Evolutionary conservation across 345 rosid genomes (phyloP), one percentile per base, ranked within the genome.

Genomic region (Salix udensis): DNA sequence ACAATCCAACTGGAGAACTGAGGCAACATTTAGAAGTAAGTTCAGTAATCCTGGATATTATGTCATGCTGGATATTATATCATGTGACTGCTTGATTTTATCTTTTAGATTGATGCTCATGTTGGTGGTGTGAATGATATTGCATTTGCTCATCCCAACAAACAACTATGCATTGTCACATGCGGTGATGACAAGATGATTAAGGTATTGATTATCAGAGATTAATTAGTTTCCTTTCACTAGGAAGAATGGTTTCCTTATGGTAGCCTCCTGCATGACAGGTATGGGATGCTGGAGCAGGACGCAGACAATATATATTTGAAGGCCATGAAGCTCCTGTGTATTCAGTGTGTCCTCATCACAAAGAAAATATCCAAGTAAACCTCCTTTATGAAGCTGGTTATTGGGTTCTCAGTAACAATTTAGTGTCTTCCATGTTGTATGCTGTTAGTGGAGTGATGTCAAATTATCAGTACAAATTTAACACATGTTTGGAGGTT

Each of bases 161-260:
- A 87, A 77, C 89, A 87, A 72, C 84, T 84, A 46, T 81, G 88
- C 62, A 72, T 88, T 30, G 84, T 90, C 67, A 90, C 94, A 4
- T 89, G 92, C 66, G 92, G 94, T 9, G 92, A 88, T 79, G 92
- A 90, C 87, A 90, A 83, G 87, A 68, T 70, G 74, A 87, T 88
- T 75, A 88, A 88, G 91, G 91, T 86, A 73, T 81, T 37, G 26
- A 13, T 34, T 74, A 34, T 71, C 23, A 31, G 28, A 69, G 73
- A 3, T 15, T 60, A 28, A 3, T 50, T 21, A 21, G 48, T 16
- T 30, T 42, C 30, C 14, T n/a, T 23, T 52, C 52, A 19, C 31
- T 34, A 34, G 37, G 46, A 26, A 74, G 31, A 42, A 44, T 40
- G 60, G 61, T 13, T 21, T 67, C 26, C 24, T 21, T 23, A 50